phyloP scores from a whole-genome alignment of 2,329 filamentous ascomycete species.

The Bipolaris victoriae region DNA sequence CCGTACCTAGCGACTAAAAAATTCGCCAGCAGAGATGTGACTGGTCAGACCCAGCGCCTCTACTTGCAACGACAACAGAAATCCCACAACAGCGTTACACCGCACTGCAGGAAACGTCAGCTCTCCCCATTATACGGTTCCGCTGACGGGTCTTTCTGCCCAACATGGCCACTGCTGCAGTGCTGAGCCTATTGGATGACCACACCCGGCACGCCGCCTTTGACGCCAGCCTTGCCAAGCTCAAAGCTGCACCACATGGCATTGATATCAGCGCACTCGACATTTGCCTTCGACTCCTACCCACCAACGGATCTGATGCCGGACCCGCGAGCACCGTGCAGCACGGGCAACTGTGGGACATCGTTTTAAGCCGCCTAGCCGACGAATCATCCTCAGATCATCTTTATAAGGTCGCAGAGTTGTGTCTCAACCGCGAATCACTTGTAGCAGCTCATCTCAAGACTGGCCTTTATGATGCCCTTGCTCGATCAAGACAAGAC shows the following conservation, averaged over 20 bases:
- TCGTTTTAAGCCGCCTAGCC: constrained; percentile 28
- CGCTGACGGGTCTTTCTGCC: neutral
- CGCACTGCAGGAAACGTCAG: neutral
- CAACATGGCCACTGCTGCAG: constrained; percentile 23
- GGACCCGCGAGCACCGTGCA: neutral
- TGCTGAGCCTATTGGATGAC: constrained; percentile 33
- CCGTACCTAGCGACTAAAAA: constrained; percentile 14
- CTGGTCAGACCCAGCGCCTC: constrained; percentile 2
- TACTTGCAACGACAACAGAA: neutral
- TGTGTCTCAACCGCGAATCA: constrained; percentile 27
- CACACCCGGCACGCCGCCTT: constrained; percentile 28
- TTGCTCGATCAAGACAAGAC: constrained; percentile 7
- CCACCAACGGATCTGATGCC: constrained; percentile 9
- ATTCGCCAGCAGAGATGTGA: constrained; percentile 9
- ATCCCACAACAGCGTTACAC: constrained; percentile 1
- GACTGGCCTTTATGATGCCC: constrained; percentile 8
- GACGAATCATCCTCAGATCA: constrained; percentile 20
- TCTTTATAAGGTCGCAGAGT: constrained; percentile 35
- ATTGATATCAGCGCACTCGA: constrained; percentile 32
- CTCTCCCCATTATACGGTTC: neutral
- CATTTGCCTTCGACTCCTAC: constrained; percentile 30
- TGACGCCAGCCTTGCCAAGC: constrained; percentile 28
- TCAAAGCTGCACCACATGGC: constrained; percentile 19
- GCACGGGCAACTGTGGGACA: constrained; percentile 19
- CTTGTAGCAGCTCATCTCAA: constrained; percentile 24